Evolutionary conservation across 2,329 filamentous ascomycete genomes (phyloP).

Genomic region (Microcyclosporella mali): DNA sequence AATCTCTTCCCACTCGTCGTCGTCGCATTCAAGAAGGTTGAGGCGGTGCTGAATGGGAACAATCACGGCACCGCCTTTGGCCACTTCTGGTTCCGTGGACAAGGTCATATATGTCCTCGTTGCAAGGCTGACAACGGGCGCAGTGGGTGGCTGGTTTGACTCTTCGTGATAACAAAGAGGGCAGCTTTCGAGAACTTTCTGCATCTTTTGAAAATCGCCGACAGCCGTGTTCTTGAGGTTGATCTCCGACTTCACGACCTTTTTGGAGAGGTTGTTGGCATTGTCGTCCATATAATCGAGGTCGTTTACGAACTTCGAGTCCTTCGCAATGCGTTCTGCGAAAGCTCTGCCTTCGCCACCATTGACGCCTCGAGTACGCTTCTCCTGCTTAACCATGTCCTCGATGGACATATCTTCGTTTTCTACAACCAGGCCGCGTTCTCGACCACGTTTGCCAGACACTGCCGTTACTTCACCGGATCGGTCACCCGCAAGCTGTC

Average conservation of each 20-base stretch:
- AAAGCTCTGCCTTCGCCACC: slow-evolving; percentile 69
- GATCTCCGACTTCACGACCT: slow-evolving; percentile 79
- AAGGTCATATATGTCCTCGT: slow-evolving; percentile 85
- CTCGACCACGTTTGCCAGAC: slow-evolving; percentile 72
- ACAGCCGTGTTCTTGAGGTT: slow-evolving; percentile 85
- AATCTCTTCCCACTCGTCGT: slow-evolving; percentile 98
- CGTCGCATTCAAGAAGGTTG: slow-evolving; percentile 95
- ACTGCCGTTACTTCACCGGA: slow-evolving; percentile 69
- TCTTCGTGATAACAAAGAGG: slow-evolving; percentile 92
- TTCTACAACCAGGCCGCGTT: slow-evolving; percentile 77
- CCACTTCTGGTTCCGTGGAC: slow-evolving; percentile 81
- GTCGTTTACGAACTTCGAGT: slow-evolving; percentile 82
- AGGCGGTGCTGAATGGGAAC: slow-evolving; percentile 79
- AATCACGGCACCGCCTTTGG: slow-evolving; percentile 76
- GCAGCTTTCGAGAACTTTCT: slow-evolving; percentile 76
- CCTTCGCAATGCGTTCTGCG: slow-evolving; percentile 90
- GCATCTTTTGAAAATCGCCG: slow-evolving; percentile 82
- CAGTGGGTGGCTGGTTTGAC: slow-evolving; percentile 61
- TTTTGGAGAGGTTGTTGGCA: slow-evolving; percentile 77
- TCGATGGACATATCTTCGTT: slow-evolving; percentile 95
- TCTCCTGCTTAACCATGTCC: slow-evolving; percentile 94
- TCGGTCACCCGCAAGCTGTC: slow-evolving; percentile 74
- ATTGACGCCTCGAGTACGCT: slow-evolving; percentile 66
- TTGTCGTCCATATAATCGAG: slow-evolving; percentile 98
- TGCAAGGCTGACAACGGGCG: slow-evolving; percentile 77